These are phyloP conservation scores for Tylopilus sp. DNA, from an alignment of 1,284 basidiomycete genomes.

Conservation along the genomic window DNA sequence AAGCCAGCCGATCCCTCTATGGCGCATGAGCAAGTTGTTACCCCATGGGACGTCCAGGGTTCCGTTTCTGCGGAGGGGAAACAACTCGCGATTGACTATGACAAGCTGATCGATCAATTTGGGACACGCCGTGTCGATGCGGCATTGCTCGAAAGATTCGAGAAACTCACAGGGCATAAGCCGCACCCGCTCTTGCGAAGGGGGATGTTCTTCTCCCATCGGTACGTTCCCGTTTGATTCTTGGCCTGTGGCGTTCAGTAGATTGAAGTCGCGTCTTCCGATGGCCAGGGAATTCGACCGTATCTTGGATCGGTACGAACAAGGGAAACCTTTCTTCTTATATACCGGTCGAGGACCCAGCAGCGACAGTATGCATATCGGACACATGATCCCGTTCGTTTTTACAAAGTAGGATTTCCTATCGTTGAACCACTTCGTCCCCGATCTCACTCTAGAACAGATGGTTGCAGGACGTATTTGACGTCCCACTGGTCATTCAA, in stretches of 20 bases:
- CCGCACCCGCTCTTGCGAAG: slow-evolving; percentile 94
- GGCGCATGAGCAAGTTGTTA: slow-evolving; percentile 86
- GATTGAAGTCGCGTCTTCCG: neutral
- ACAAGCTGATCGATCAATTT: slow-evolving; percentile 95
- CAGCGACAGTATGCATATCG: slow-evolving; percentile 97
- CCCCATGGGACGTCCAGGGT: slow-evolving; percentile 98
- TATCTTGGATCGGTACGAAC: slow-evolving; percentile 96
- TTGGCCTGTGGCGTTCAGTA: neutral
- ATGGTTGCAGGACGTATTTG: slow-evolving; percentile 98
- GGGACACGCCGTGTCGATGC: slow-evolving; percentile 89
- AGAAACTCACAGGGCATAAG: slow-evolving; percentile 89
- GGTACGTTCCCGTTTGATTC: slow-evolving; percentile 63
- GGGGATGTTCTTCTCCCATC: slow-evolving; percentile 98
- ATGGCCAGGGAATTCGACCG: slow-evolving; percentile 89
- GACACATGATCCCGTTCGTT: slow-evolving; percentile 97
- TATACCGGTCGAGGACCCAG: slow-evolving; percentile 98
- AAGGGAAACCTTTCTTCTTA: slow-evolving; percentile 97
- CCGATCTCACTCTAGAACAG: slow-evolving; percentile 50
- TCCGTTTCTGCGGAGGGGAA: slow-evolving; percentile 91
- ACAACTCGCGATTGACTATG: slow-evolving; percentile 94
- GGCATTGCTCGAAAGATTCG: slow-evolving; percentile 89
- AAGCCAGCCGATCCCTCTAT: slow-evolving; percentile 46
- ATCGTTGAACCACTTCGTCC: neutral
- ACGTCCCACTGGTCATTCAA: slow-evolving; percentile 95
- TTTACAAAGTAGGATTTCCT: slow-evolving; percentile 87